A percentile compares a stretch with the other conserved stretches of the same genome.
Evolutionary conservation across 1,139 yeast species (phyloP).

Genomic region (Geotrichum europaeum): DNA sequence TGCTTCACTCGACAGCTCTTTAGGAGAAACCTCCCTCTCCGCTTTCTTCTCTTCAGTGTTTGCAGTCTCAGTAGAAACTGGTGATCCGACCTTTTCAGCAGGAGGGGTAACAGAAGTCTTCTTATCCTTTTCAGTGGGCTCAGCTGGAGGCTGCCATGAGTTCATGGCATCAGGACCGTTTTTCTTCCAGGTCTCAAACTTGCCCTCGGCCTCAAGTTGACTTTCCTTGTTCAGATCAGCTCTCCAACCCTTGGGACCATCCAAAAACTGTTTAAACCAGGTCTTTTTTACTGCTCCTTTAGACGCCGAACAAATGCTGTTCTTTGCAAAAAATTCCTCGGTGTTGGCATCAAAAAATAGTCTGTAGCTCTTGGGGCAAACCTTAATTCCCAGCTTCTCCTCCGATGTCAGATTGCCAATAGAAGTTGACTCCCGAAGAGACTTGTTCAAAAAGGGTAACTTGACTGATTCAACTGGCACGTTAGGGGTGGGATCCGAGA

Average conservation of each 20-base stretch:
- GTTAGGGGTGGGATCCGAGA: neutral
- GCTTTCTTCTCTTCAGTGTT: neutral
- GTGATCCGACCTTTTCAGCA: neutral
- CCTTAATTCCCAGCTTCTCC: conserved; percentile 70
- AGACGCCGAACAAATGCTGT: conserved; percentile 16
- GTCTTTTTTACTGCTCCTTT: conserved; percentile 21
- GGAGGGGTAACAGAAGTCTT: neutral
- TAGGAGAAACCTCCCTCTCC: neutral
- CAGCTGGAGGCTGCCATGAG: neutral
- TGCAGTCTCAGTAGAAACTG: neutral
- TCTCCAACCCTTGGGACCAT: conserved; percentile 37
- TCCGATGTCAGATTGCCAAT: conserved; percentile 28
- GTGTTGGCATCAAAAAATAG: conserved; percentile 79
- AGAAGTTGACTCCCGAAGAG: conserved; percentile 18
- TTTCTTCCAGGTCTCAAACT: conserved; percentile 15
- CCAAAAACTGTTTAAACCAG: conserved; percentile 26
- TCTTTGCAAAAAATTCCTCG: conserved; percentile 63
- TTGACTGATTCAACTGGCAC: neutral
- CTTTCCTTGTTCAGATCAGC: conserved; percentile 29
- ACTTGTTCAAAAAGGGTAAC: neutral
- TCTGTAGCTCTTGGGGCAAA: conserved; percentile 73
- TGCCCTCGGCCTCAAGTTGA: conserved; percentile 27
- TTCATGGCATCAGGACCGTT: conserved; percentile 1
- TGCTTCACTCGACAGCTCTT: neutral
- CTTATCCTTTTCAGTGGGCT: neutral